Base-by-base conservation (phyloP, 2,329 filamentous ascomycete genomes). In the Talaromyces funiculosus region DNA sequence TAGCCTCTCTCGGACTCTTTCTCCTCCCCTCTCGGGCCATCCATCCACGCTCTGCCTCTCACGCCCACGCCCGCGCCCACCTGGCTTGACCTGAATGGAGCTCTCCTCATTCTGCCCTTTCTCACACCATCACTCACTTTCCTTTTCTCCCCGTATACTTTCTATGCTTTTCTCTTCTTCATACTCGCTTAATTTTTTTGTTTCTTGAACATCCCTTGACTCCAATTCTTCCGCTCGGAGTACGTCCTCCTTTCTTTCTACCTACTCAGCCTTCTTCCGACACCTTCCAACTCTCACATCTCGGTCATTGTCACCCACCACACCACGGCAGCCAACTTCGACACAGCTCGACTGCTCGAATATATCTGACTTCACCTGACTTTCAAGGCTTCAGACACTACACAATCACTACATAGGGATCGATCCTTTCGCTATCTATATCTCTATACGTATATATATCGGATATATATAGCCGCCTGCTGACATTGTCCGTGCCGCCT, bases 381-480 rank as follows among this genome's bases (percentile, higher is more conserved):
- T n/a, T n/a, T n/a, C n/a, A n/a, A n/a, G n/a, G n/a, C n/a, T n/a
- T n/a, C 47, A 26, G 31, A 35, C 26, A 31, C 47, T 8, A 31
- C 22, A 49, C 55, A 26, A 40, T 58, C 38, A n/a, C 40, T 16
- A 20, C 33, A 31, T 24, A 31, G 56, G 26, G 10, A 33, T 33
- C 42, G 35, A 54, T 40, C 35, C 31, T n/a, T n/a, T n/a, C n/a
- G n/a, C n/a, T 54, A 54, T 61, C 45, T 57, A 60, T 49, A 56
- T 62, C 61, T 60, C 57, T 65, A 57, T 62, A 57, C n/a, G n/a
- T 61, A 64, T 64, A 61, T 55, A 63, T 62, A 61, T 55, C 37
- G 61, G 53, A 61, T 53, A 59, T 64, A 68, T 68, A 68, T 66
- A 66, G 57, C 56, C 35, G 42, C 43, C 54, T 62, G 43, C 51